phyloP scores from a whole-genome alignment of 1,284 basidiomycete species.

The Marasmius fiardii region DNA sequence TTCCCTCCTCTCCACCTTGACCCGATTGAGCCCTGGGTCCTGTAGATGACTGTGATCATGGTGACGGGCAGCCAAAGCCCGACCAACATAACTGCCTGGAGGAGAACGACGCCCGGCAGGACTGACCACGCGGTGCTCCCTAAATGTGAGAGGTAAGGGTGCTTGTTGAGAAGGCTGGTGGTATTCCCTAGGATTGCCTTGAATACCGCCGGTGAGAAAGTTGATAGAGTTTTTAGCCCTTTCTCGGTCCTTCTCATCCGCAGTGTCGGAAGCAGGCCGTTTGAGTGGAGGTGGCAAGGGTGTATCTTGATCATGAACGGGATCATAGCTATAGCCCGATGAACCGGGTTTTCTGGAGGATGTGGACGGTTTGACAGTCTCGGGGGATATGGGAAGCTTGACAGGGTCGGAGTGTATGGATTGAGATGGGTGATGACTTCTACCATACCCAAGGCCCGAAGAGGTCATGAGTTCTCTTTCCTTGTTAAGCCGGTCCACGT shows the following conservation, averaged over 20 bases:
- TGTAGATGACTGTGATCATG: conserved; percentile 11
- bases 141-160: not conserved
- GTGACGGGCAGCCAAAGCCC: conserved; percentile 40
- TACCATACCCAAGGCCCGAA: not conserved
- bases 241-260: conserved; percentile 1
- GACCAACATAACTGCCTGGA: conserved; percentile 40
- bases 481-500: conserved; percentile 1
- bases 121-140: conserved; percentile 12
- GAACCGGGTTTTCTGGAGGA: conserved; percentile 8
- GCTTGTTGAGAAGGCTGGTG: not conserved
- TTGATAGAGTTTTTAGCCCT: conserved; percentile 1
- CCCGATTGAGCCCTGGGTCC: conserved; percentile 7
- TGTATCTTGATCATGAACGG: conserved; percentile 12
- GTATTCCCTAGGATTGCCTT: not conserved
- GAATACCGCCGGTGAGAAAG: conserved; percentile 2
- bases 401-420: not conserved
- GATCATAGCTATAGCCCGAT: conserved; percentile 10
- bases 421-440: not conserved
- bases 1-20: conserved; percentile 13
- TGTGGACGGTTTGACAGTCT: not conserved
- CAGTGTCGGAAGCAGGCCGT: not conserved
- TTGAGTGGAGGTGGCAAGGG: not conserved
- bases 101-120: conserved; percentile 35
- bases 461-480: conserved; percentile 1
- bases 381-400: not conserved